Evolutionary conservation across 164 flowering plant species (phyloP).

Genomic region (Houttuynia cordata): DNA sequence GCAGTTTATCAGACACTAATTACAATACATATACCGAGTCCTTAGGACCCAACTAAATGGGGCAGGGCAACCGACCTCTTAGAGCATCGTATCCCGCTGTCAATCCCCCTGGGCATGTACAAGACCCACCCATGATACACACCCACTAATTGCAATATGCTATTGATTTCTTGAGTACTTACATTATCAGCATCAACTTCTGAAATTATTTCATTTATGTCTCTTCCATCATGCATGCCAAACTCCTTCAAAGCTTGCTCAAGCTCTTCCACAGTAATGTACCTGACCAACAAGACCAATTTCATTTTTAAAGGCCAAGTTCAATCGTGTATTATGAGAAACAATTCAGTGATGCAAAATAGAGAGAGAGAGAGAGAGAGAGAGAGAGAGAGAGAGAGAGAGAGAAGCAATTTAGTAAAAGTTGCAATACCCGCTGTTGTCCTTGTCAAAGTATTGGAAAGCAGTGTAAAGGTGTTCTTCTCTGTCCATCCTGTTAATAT

Average conservation of each 20-base stretch:
- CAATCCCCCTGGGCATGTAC: too few relatives aligned
- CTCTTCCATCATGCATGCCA: constrained; percentile 80
- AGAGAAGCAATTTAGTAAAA: too few relatives aligned
- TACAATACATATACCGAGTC: too few relatives aligned
- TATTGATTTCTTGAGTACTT: constrained; percentile 12
- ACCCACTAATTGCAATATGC: too few relatives aligned
- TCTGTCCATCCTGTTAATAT: constrained; percentile 77
- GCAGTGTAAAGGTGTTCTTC: constrained; percentile 97
- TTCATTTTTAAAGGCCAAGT: neutral
- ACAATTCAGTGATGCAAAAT: neutral
- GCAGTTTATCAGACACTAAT: too few relatives aligned
- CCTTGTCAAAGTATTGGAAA: constrained; percentile 87
- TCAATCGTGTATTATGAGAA: neutral
- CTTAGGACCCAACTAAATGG: too few relatives aligned
- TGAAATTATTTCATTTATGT: constrained; percentile 75
- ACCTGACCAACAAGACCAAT: constrained; percentile 27
- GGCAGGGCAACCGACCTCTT: too few relatives aligned
- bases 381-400: too few relatives aligned
- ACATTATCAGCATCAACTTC: constrained; percentile 87
- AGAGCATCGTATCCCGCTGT: too few relatives aligned
- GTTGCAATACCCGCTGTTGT: constrained; percentile 73
- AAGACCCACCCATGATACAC: too few relatives aligned
- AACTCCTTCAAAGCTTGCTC: constrained; percentile 84
- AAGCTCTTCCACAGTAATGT: constrained; percentile 74
- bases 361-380: too few relatives aligned